These are phyloP conservation scores for Tuber umbilicatum DNA, from an alignment of 495 filamentous ascomycete genomes.

Conservation along the genomic window DNA sequence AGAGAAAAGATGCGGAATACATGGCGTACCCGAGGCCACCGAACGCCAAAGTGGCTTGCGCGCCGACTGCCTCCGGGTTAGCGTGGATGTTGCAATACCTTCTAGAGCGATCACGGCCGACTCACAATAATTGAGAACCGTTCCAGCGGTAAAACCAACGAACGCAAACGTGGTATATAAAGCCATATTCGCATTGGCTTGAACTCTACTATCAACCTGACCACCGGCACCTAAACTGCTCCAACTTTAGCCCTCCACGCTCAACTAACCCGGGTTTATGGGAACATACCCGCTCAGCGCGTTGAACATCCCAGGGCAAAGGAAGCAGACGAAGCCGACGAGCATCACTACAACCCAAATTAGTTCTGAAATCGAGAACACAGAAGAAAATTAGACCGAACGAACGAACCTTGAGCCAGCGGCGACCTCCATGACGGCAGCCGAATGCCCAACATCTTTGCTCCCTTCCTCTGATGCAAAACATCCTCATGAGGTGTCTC, in stretches of 20 bases:
- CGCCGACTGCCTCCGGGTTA: slow-evolving; percentile 59
- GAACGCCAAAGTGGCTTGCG: slow-evolving; percentile 64
- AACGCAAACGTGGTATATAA: slow-evolving; percentile 79
- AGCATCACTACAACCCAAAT: slow-evolving; percentile 46
- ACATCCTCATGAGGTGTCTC: not conserved
- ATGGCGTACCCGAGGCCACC: slow-evolving; percentile 83
- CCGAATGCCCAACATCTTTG: slow-evolving; percentile 33
- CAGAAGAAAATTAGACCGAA: not conserved
- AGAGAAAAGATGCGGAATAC: slow-evolving; percentile 70
- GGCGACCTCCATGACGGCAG: slow-evolving; percentile 39
- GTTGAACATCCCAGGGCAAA: slow-evolving; percentile 80
- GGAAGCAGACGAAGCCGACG: slow-evolving; percentile 79
- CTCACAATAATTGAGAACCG: slow-evolving; percentile 47
- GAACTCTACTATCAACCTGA: slow-evolving; percentile 55
- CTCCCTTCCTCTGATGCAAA: slow-evolving; percentile 8
- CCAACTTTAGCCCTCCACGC: slow-evolving; percentile 11
- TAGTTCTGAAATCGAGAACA: not conserved
- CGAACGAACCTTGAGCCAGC: slow-evolving; percentile 32
- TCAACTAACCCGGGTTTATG: not conserved
- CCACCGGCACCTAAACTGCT: slow-evolving; percentile 65
- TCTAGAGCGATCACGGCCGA: not conserved
- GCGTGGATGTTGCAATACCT: not conserved
- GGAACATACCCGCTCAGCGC: slow-evolving; percentile 52
- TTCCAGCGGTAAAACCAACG: slow-evolving; percentile 80
- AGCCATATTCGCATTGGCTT: slow-evolving; percentile 64